Conservation (phyloP, 345 rosid genomes). For the Brassica carinata region DNA sequence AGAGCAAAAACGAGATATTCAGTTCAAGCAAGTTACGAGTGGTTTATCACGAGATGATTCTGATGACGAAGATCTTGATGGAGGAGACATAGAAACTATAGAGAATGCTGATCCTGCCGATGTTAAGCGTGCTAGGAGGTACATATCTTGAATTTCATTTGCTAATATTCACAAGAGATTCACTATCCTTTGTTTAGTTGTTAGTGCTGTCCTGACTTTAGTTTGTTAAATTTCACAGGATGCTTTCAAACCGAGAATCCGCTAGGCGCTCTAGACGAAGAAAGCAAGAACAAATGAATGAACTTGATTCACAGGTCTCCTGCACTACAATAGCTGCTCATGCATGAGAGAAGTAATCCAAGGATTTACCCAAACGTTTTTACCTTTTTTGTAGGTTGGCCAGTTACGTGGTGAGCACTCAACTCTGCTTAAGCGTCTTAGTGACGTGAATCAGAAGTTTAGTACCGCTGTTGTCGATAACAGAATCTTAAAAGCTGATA, state of each 20-base stretch:
- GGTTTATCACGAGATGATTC: constrained; percentile 84
- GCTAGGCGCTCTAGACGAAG: constrained; percentile 89
- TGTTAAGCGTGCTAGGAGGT: constrained; percentile 69
- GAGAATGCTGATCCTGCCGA: constrained; percentile 53
- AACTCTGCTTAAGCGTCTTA: constrained; percentile 55
- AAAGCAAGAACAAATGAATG: constrained; percentile 75
- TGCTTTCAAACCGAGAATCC: constrained; percentile 89
- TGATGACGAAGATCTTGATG: constrained; percentile 74
- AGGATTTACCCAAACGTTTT: not conserved
- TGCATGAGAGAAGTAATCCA: not conserved
- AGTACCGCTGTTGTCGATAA: constrained; percentile 69
- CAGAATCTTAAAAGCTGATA: constrained; percentile 82
- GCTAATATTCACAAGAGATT: not conserved
- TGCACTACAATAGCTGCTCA: not conserved
- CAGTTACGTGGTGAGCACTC: constrained; percentile 67
- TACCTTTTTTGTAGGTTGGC: constrained; percentile 52
- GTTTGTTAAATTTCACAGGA: constrained; percentile 45
- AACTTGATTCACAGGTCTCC: constrained; percentile 71
- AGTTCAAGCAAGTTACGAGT: constrained; percentile 47
- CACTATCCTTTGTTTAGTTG: not conserved
- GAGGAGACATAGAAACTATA: constrained; percentile 60
- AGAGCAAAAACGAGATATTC: constrained; percentile 11
- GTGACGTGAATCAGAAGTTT: constrained; percentile 62
- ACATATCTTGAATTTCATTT: not conserved
- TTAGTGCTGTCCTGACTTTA: not conserved